Conservation (phyloP, 2,329 filamentous ascomycete species). For the Aspergillus costaricaensis region DNA sequence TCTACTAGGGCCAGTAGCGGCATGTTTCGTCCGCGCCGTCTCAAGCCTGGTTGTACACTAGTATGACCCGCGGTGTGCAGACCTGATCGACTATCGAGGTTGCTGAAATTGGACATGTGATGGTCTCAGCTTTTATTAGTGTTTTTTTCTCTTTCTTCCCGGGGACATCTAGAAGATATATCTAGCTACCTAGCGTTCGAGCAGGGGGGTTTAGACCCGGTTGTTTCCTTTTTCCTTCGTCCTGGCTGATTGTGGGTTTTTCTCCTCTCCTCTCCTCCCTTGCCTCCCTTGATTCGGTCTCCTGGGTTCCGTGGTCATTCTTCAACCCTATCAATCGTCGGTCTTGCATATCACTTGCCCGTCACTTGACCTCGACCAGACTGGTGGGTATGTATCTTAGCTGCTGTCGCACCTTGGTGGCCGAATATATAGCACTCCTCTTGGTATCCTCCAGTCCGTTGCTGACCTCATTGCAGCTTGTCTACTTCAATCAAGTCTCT, state of each 20-base stretch:
- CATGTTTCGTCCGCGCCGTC: conserved; percentile 1
- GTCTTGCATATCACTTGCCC: conserved; percentile 1
- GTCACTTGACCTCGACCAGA: not conserved
- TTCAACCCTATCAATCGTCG: conserved; percentile 1
- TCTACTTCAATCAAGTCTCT: not conserved
- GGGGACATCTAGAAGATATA: conserved; percentile 7
- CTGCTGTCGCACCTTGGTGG: not conserved
- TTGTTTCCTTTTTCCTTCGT: not conserved
- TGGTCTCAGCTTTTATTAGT: not conserved
- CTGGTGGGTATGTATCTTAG: conserved; percentile 1
- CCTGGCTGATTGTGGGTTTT: not conserved
- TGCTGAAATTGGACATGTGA: conserved; percentile 16
- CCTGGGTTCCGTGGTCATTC: conserved; percentile 7
- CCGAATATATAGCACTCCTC: not conserved
- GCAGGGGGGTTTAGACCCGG: not conserved
- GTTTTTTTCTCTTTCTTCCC: not conserved
- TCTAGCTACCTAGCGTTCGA: not conserved
- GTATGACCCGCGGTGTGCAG: conserved; percentile 2
- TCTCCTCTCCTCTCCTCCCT: not conserved
- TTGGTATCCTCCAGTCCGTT: not conserved
- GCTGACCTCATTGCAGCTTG: conserved; percentile 1
- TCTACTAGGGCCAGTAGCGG: not conserved
- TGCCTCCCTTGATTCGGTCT: conserved; percentile 1
- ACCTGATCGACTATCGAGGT: not conserved
- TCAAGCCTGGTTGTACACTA: not conserved